phyloP scores from a whole-genome alignment of 1,284 basidiomycete genomes.

The Rhodotorula sp. region DNA sequence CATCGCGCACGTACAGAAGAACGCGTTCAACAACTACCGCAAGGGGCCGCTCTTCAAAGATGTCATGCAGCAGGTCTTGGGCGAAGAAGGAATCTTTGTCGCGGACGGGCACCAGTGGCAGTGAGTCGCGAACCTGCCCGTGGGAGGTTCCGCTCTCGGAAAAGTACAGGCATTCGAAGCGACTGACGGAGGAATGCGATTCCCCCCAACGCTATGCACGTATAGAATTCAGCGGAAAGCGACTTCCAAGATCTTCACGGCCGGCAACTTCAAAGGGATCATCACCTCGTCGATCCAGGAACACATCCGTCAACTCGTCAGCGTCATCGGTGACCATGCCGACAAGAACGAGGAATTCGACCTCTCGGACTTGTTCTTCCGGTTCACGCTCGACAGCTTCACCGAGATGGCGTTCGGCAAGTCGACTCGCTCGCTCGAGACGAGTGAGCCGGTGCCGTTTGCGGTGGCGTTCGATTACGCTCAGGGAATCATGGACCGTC shows the following conservation, averaged over 20 bases:
- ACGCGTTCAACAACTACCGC: slow-evolving; percentile 47
- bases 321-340: slow-evolving; percentile 39
- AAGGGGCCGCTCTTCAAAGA: slow-evolving; percentile 24
- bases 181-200: too few species aligned
- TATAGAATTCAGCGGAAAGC: slow-evolving; percentile 41
- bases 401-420: slow-evolving; percentile 29
- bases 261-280: slow-evolving; percentile 24
- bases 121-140: neutral
- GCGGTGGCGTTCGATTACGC: slow-evolving; percentile 48
- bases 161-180: too few species aligned
- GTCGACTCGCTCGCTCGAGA: slow-evolving; percentile 35
- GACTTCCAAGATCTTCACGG: slow-evolving; percentile 31
- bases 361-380: slow-evolving; percentile 33
- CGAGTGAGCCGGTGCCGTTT: slow-evolving; percentile 46
- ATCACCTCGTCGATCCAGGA: slow-evolving; percentile 33
- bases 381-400: slow-evolving; percentile 33
- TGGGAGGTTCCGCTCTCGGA: neutral
- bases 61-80: slow-evolving; percentile 20
- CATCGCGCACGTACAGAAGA: slow-evolving; percentile 48
- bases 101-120: slow-evolving; percentile 46
- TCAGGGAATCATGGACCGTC: slow-evolving; percentile 45
- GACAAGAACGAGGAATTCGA: slow-evolving; percentile 37
- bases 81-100: slow-evolving; percentile 34
- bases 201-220: neutral
- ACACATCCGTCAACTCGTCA: slow-evolving; percentile 44